These are phyloP conservation scores for Trichoderma breve DNA, from an alignment of 2,329 filamentous ascomycete species.

Conservation along the genomic window DNA sequence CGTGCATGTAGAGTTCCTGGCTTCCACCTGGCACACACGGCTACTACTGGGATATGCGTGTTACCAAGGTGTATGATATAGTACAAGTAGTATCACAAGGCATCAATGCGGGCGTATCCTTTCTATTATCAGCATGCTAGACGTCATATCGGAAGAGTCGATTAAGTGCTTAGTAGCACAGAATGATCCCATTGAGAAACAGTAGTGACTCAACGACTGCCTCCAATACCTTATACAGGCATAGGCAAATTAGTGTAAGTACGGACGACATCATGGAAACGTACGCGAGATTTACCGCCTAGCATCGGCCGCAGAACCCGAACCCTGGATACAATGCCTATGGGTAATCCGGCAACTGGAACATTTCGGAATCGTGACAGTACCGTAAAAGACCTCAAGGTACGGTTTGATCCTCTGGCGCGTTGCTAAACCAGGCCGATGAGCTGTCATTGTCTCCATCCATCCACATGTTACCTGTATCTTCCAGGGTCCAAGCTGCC, in stretches of 20 bases:
- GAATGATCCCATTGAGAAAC: neutral
- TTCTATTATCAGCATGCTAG: neutral
- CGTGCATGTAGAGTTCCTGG: neutral
- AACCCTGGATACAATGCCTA: neutral
- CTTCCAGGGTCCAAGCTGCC: neutral
- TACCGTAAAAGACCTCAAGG: neutral
- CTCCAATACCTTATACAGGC: neutral
- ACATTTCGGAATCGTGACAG: neutral
- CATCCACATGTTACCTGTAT: neutral
- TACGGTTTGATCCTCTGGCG: neutral
- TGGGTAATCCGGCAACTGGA: neutral
- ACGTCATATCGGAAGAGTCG: neutral
- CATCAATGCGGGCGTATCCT: neutral
- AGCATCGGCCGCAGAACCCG: neutral
- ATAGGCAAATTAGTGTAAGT: neutral
- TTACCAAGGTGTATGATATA: neutral
- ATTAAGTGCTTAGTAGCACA: neutral
- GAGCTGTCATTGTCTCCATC: constrained; percentile 1
- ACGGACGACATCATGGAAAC: neutral
- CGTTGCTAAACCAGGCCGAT: neutral
- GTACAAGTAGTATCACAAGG: neutral
- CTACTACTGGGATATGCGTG: neutral
- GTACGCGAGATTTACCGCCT: neutral
- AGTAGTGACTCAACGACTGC: neutral
- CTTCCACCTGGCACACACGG: neutral